phyloP scores from a whole-genome alignment of 805 yeast genomes.

The Kuraishia piskuri region DNA sequence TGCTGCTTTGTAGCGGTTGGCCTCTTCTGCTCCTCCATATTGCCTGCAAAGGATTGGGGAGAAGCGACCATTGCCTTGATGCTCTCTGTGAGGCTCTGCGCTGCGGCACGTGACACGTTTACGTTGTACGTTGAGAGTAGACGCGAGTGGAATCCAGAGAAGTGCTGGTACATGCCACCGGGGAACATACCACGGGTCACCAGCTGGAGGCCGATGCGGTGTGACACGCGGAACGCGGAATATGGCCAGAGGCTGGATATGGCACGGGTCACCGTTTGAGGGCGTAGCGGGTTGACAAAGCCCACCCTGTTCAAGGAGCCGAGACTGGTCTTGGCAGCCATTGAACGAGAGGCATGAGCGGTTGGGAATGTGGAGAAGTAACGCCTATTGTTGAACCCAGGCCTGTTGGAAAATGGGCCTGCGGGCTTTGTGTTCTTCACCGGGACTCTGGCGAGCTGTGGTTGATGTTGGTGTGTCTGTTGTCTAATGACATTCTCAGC shows the following conservation, averaged over 20 bases:
- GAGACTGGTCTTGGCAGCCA: conserved; percentile 6
- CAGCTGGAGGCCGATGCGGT: conserved; percentile 12
- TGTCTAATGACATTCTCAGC: conserved; percentile 9
- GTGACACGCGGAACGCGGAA: conserved; percentile 16
- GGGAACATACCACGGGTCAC: conserved; percentile 11
- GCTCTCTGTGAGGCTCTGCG: conserved; percentile 45
- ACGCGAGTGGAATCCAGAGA: conserved; percentile 27
- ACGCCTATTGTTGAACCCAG: conserved; percentile 14
- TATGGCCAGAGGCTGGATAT: conserved; percentile 10
- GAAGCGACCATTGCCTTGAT: conserved; percentile 21
- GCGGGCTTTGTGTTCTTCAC: conserved; percentile 18
- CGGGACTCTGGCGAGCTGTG: conserved; percentile 22
- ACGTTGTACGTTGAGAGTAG: neutral
- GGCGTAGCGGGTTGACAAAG: neutral
- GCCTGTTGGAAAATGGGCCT: conserved; percentile 13
- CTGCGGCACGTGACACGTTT: conserved; percentile 43
- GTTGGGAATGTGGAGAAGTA: neutral
- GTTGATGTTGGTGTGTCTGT: conserved; percentile 16
- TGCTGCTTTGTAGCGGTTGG: conserved; percentile 15
- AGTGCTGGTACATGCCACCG: conserved; percentile 22
- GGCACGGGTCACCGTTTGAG: conserved; percentile 8
- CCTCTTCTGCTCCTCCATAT: conserved; percentile 19
- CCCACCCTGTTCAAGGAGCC: conserved; percentile 1
- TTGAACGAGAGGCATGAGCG: neutral
- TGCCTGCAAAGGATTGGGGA: neutral